Evolutionary conservation across 495 filamentous ascomycete genomes (phyloP).

Genomic region (Poronia punctata): DNA sequence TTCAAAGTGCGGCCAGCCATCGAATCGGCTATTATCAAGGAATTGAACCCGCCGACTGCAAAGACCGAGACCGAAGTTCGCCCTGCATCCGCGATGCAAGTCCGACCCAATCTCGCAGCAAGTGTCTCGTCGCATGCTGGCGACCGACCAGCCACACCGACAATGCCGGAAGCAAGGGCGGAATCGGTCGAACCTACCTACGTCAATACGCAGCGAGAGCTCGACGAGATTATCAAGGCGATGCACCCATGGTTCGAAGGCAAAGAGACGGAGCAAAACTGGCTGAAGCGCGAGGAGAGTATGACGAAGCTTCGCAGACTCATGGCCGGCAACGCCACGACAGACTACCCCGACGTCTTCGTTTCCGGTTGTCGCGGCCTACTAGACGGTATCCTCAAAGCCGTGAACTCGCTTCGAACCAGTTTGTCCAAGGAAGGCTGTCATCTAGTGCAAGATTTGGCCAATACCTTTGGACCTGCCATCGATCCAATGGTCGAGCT

Average conservation of each 20-base stretch:
- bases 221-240: conserved; percentile 74
- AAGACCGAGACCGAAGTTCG: conserved; percentile 40
- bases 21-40: conserved; percentile 65
- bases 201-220: conserved; percentile 70
- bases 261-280: conserved; percentile 85
- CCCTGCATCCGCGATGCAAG: conserved; percentile 34
- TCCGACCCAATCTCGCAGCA: conserved; percentile 37
- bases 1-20: conserved; percentile 81
- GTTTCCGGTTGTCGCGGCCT: conserved; percentile 61
- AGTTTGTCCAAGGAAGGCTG: conserved; percentile 83
- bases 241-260: conserved; percentile 84
- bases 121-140: conserved; percentile 43
- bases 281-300: conserved; percentile 75
- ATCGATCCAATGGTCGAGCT: conserved; percentile 89
- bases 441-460: conserved; percentile 78
- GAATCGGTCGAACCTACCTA: conserved; percentile 72
- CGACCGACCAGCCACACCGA: conserved; percentile 44
- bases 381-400: conserved; percentile 86
- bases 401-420: conserved; percentile 76
- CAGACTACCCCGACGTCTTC: conserved; percentile 65
- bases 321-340: conserved; percentile 74
- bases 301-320: conserved; percentile 68
- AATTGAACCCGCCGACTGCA: conserved; percentile 52
- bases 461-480: conserved; percentile 62
- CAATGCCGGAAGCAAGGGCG: conserved; percentile 45